phyloP scores from a whole-genome alignment of 2,329 filamentous ascomycete genomes.

The Apiospora kogelbergensis region DNA sequence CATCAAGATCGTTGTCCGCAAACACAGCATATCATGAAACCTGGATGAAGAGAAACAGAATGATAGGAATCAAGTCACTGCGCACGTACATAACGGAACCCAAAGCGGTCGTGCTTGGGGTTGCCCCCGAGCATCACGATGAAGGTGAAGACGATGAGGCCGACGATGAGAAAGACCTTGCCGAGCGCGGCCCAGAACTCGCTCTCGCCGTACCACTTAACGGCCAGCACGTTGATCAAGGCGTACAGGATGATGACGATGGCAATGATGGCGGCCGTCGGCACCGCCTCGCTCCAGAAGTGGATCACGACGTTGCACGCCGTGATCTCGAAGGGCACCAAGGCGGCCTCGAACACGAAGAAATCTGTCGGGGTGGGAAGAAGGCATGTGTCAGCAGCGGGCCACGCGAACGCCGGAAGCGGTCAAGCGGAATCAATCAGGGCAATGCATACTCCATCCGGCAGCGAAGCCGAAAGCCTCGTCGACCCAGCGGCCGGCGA shows the following conservation, averaged over 20 bases:
- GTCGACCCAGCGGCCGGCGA: slow-evolving; percentile 73
- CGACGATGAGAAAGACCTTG: slow-evolving; percentile 71
- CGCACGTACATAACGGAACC: slow-evolving; percentile 51
- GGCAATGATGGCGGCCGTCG: slow-evolving; percentile 60
- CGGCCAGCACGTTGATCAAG: slow-evolving; percentile 68
- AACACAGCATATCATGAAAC: not conserved
- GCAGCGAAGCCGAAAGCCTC: slow-evolving; percentile 72
- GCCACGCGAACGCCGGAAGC: not conserved
- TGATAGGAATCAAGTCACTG: not conserved
- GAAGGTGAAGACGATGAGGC: slow-evolving; percentile 75
- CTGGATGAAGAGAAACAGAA: no score
- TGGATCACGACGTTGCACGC: slow-evolving; percentile 63
- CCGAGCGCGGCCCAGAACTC: slow-evolving; percentile 75
- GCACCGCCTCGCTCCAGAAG: slow-evolving; percentile 62
- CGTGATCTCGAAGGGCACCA: slow-evolving; percentile 68
- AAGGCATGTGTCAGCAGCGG: not conserved
- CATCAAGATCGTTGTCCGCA: not conserved
- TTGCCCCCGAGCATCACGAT: slow-evolving; percentile 83
- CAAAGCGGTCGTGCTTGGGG: slow-evolving; percentile 68
- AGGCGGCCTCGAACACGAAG: slow-evolving; percentile 66
- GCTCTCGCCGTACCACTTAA: slow-evolving; percentile 73
- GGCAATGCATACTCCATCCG: slow-evolving; percentile 53
- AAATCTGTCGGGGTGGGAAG: slow-evolving; percentile 48
- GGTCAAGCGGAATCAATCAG: not conserved
- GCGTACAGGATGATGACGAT: slow-evolving; percentile 55